Percentiles rank a stretch among this genome's conserved stretches.
Evolutionary conservation across 345 rosid species (phyloP).

Genomic region (Sisymbrium irio): DNA sequence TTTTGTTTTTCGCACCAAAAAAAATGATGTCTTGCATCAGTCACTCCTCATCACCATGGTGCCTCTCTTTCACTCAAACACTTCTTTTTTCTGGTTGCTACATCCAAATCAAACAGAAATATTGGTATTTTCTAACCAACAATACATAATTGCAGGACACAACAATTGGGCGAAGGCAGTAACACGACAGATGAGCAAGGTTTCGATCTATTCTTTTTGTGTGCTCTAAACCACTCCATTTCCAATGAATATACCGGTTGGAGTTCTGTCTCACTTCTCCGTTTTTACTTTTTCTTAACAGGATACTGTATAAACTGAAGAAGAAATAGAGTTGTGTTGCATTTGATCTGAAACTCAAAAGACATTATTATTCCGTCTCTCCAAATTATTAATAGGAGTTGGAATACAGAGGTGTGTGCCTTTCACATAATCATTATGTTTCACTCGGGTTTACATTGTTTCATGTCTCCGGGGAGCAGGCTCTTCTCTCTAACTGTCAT

Average conservation of each 20-base stretch:
- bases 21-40: too few species aligned
- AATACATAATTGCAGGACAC: slow-evolving; percentile 40
- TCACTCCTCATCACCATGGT: slow-evolving; percentile 52
- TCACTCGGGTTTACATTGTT: slow-evolving; percentile 1
- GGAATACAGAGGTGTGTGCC: too few species aligned
- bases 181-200: slow-evolving; percentile 43
- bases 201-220: neutral
- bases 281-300: neutral
- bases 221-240: neutral
- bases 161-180: slow-evolving; percentile 41
- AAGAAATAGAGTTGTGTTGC: slow-evolving; percentile 11
- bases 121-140: neutral
- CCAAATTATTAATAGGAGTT: too few species aligned
- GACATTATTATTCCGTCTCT: neutral
- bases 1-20: too few species aligned
- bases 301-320: slow-evolving; percentile 27
- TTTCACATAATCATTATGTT: too few species aligned
- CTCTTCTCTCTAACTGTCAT: slow-evolving; percentile 2
- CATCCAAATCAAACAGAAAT: neutral
- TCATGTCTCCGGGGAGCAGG: neutral
- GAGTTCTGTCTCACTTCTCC: neutral
- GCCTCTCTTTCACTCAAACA: neutral
- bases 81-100: too few species aligned
- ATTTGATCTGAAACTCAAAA: neutral
- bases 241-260: neutral